Conservation (phyloP, 768 basidiomycete genomes). For the Xanthoconium purpureum region DNA sequence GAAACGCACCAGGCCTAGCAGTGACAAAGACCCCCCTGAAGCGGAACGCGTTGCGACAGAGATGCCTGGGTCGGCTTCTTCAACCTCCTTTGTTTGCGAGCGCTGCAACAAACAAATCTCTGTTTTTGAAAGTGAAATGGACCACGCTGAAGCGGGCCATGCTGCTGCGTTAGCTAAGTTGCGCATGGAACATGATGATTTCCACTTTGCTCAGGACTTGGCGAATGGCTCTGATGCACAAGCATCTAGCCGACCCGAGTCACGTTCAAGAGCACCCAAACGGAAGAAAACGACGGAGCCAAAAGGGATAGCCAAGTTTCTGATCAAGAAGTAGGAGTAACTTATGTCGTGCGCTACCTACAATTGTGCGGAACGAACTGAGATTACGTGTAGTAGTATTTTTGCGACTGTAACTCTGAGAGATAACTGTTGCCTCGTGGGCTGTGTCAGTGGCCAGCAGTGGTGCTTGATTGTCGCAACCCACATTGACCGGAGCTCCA, state of each 20-base stretch:
- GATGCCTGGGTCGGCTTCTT: neutral
- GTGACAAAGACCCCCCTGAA: conserved; percentile 4
- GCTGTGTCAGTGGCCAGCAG: neutral
- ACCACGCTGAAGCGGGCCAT: conserved; percentile 24
- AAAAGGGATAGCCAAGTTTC: conserved; percentile 49
- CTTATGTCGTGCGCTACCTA: neutral
- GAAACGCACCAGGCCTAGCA: conserved; percentile 42
- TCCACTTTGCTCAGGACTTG: conserved; percentile 82
- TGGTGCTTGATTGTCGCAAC: conserved; percentile 20
- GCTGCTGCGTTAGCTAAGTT: conserved; percentile 40
- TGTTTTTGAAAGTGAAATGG: conserved; percentile 25
- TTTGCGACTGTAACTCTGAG: neutral
- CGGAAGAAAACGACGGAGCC: conserved; percentile 31
- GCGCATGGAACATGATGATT: conserved; percentile 80
- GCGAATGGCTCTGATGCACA: conserved; percentile 39
- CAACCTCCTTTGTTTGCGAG: conserved; percentile 50
- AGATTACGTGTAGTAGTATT: neutral
- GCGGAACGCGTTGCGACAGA: neutral
- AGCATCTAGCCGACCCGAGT: conserved; percentile 1
- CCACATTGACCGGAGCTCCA: neutral
- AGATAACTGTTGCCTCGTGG: neutral
- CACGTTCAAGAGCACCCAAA: conserved; percentile 24
- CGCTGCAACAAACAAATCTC: conserved; percentile 52
- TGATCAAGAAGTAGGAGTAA: conserved; percentile 33
- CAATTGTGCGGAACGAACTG: too few relatives aligned